A percentile compares a stretch with the other conserved stretches of the same genome.
Evolutionary conservation across 2,329 filamentous ascomycete species (phyloP).

Genomic region (Periglandula ipomoeae): DNA sequence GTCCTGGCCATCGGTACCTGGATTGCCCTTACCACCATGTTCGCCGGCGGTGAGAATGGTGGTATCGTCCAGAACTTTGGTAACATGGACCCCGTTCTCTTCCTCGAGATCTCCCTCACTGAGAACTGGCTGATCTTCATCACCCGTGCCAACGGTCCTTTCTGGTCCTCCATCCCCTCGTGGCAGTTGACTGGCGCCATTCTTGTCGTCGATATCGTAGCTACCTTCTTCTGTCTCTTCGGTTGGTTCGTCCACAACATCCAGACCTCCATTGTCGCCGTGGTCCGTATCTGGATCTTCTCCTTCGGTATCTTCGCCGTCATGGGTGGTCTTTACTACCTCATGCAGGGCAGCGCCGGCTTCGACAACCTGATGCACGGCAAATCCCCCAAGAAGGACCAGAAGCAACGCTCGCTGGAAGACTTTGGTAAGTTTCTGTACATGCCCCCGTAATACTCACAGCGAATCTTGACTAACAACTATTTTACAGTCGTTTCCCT

Average conservation of each 20-base stretch:
- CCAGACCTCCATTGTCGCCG: constrained; percentile 68
- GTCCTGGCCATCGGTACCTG: constrained; percentile 77
- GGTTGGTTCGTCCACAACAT: constrained; percentile 63
- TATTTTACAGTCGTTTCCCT: constrained; percentile 63
- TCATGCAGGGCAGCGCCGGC: constrained; percentile 69
- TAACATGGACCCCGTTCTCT: constrained; percentile 71
- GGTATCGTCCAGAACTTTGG: constrained; percentile 89
- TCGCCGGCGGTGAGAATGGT: constrained; percentile 55
- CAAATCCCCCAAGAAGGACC: constrained; percentile 70
- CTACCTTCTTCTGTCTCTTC: constrained; percentile 78
- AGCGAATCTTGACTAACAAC: constrained; percentile 37
- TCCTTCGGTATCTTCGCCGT: constrained; percentile 83
- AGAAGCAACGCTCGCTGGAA: constrained; percentile 78
- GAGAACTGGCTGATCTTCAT: constrained; percentile 98
- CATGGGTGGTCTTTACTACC: constrained; percentile 64
- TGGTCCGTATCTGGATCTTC: constrained; percentile 86
- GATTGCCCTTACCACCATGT: constrained; percentile 84
- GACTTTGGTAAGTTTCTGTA: constrained; percentile 71
- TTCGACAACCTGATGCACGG: constrained; percentile 94
- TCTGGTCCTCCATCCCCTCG: constrained; percentile 83
- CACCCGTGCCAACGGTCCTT: constrained; percentile 83
- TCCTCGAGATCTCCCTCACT: constrained; percentile 82
- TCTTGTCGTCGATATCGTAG: constrained; percentile 70
- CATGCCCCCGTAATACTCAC: too few species aligned
- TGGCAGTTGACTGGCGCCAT: constrained; percentile 78